Conservation (phyloP, 2,329 filamentous ascomycete genomes). For the Hypoxylon sp. region DNA sequence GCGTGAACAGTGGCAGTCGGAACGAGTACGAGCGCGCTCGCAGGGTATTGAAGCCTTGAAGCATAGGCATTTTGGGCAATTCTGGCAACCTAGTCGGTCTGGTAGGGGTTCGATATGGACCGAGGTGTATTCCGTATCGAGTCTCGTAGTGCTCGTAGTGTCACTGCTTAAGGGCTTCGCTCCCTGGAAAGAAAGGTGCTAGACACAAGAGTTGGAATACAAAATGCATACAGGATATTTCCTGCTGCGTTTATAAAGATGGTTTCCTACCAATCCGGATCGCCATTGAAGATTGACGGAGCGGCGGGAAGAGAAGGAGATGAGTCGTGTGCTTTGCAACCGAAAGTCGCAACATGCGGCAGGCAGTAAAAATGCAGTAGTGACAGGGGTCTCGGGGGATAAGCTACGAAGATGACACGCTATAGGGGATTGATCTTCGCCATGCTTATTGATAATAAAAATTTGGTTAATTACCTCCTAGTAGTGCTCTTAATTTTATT, state of each 20-base stretch:
- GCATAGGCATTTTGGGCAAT: conserved; percentile 48
- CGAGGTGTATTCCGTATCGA: not conserved
- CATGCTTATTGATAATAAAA: conserved; percentile 21
- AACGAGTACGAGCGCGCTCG: conserved; percentile 84
- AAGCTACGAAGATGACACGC: conserved; percentile 37
- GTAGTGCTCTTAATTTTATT: no score
- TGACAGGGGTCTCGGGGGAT: conserved; percentile 22
- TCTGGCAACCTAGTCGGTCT: not conserved
- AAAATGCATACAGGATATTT: conserved; percentile 27
- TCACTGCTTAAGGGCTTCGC: conserved; percentile 6
- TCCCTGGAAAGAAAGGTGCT: conserved; percentile 5
- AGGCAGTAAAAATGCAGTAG: conserved; percentile 12
- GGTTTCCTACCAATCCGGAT: conserved; percentile 20
- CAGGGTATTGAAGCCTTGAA: conserved; percentile 72
- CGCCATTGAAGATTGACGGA: conserved; percentile 33
- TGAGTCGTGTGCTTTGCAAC: conserved; percentile 36
- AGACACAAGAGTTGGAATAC: not conserved
- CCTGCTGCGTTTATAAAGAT: conserved; percentile 29
- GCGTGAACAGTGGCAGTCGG: conserved; percentile 89
- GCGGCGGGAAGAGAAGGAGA: conserved; percentile 20
- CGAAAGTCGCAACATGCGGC: conserved; percentile 27
- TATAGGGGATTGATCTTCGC: conserved; percentile 26
- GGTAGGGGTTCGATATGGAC: not conserved
- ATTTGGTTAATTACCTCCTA: no score
- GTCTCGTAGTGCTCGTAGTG: conserved; percentile 5